Evolutionary conservation across 169 alveolate species (phyloP).

Genomic region (Plasmodium berghei): DNA sequence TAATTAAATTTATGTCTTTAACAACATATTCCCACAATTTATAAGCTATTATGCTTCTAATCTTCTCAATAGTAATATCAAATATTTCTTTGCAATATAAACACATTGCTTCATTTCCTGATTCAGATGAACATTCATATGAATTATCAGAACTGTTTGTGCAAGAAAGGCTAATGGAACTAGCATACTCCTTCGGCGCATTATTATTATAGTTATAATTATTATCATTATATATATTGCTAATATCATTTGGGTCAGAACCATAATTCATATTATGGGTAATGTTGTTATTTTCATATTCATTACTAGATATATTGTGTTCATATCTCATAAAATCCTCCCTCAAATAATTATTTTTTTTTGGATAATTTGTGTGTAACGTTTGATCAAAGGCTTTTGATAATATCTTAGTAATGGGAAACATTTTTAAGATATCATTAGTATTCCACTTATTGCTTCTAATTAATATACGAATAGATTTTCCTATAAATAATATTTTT

Average conservation of each 20-base stretch:
- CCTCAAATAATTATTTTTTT: neutral
- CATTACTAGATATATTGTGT: neutral
- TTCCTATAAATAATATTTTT: slow-evolving; percentile 82
- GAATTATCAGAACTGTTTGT: slow-evolving; percentile 14
- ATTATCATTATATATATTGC: neutral
- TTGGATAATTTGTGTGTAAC: neutral
- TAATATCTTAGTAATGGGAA: slow-evolving; percentile 66
- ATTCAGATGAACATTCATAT: slow-evolving; percentile 37
- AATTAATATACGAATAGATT: slow-evolving; percentile 81
- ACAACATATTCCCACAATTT: slow-evolving; percentile 80
- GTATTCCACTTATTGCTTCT: slow-evolving; percentile 76
- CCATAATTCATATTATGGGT: neutral
- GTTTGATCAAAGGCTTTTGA: slow-evolving; percentile 74
- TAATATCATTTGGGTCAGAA: neutral
- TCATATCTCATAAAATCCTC: neutral
- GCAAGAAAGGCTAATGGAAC: neutral
- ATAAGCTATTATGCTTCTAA: slow-evolving; percentile 78
- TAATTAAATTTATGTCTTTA: slow-evolving; percentile 71
- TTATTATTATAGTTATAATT: neutral
- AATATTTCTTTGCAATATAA: slow-evolving; percentile 70
- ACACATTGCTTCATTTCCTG: slow-evolving; percentile 17
- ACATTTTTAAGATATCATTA: slow-evolving; percentile 50
- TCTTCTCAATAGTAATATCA: slow-evolving; percentile 78
- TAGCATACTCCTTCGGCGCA: neutral
- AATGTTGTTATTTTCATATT: neutral